Evolutionary conservation across 208 protist species (phyloP).

Genomic region (Leptomonas pyrrhocoris): DNA sequence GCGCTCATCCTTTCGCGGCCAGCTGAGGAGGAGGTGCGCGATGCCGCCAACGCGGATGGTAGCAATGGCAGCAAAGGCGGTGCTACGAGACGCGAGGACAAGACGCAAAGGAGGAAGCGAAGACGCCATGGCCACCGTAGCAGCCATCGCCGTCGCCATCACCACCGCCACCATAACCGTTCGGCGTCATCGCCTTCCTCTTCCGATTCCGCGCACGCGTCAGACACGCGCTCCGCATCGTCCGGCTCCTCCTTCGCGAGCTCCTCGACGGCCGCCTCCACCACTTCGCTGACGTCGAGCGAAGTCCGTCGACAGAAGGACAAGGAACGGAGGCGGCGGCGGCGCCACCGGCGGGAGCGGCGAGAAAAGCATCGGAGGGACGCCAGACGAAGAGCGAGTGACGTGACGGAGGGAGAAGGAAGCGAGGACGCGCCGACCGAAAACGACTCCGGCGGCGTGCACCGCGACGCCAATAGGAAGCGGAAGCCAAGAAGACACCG

Average conservation of each 20-base stretch:
- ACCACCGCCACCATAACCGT: not conserved
- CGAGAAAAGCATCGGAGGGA: not conserved
- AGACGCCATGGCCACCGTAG: not conserved
- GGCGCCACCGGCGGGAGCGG: slow-evolving; percentile 8
- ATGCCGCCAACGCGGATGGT: too few relatives aligned
- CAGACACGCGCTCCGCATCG: not conserved
- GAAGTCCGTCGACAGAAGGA: not conserved
- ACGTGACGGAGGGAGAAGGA: not conserved
- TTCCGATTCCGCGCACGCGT: not conserved
- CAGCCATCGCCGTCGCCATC: not conserved
- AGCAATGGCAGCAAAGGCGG: too few relatives aligned
- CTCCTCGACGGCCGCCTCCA: not conserved
- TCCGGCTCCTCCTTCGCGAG: not conserved
- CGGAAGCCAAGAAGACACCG: not conserved
- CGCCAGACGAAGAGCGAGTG: not conserved
- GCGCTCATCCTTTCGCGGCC: not conserved
- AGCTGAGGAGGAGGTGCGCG: not conserved
- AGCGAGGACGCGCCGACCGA: not conserved
- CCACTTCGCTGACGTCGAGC: not conserved
- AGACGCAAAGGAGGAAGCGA: not conserved
- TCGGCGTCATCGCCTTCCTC: not conserved
- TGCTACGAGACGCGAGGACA: not conserved
- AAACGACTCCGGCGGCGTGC: not conserved
- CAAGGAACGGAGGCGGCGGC: not conserved
- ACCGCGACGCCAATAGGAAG: not conserved